Evolutionary conservation across 345 rosid species (phyloP), one percentile per base, ranked within the genome.

Genomic region (Syzygium aqueum): DNA sequence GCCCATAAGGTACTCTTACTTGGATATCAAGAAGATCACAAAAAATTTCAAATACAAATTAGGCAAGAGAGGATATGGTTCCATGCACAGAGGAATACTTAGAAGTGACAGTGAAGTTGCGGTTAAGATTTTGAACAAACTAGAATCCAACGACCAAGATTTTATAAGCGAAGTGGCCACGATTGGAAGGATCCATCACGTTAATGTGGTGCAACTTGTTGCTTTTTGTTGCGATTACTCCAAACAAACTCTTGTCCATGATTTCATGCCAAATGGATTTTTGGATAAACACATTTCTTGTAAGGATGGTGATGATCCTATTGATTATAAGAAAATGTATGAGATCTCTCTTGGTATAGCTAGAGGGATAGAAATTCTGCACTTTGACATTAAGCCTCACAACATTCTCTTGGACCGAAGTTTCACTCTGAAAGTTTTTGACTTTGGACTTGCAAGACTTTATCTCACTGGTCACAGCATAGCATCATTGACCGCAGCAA

Each of bases 401-500:
- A 57, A 25, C 63, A 57, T 57, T 25, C 63, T 57, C 14, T 5
- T 57, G 10, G 28, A 10, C 28, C 63, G 0, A 57, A 57, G 28
- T 57, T 57, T 57, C 0, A 57, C n/a, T 57, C 6, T 1, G 0
- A 9, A 57, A 57, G 0, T 57, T 57, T 57, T 1, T 10, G 3
- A 57, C 14, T 57, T 57, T 25, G 63, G 63, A 57, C 63, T 57
- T 10, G n/a, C 14, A 25, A 57, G 14, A 57, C 14, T 57, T 57
- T 57, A 57, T 23, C 28, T 13, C 63, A 57, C 14, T 0, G 6
- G 4, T 57, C 6, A 2, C 28, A 10, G 0, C 25, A 57, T 57
- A 57, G 63, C 10, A 57, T 25, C 3, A 0, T 0, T 10, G 0
- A 10, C 6, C 0, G 14, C 1, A 57, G 14, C 63, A 57, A 57